Evolutionary conservation across 768 basidiomycete genomes (phyloP), one percentile per base, ranked within the genome.

Genomic region (Vararia minispora): DNA sequence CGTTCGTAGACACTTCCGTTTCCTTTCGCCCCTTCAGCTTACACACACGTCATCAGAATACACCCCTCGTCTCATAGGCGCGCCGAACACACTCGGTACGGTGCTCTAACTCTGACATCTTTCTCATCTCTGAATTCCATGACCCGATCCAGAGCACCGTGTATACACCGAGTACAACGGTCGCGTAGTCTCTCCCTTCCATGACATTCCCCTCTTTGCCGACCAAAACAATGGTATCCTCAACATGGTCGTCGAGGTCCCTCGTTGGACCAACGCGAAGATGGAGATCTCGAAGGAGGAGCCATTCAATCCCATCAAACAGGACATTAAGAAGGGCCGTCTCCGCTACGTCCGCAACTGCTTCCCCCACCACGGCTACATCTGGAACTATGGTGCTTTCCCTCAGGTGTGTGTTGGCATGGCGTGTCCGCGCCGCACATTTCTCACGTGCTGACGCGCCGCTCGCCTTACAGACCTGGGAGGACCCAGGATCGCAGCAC

Each of bases 341-440:
- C 67, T 98, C 61, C 86, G 95, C 53, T 98, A 72, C 63, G 95
- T 99, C 51, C 83, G 95, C 66, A 98, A 98, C 74, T 98, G 95
- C 65, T 99, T 99, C 85, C 95, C 95, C 51, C 95, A 99, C 71
- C 92, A 98, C 59, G 94, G 95, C 26, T 92, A 97, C 72, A 91
- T 99, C 71, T 99, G 95, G 95, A 99, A 99, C 74, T 99, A 99
- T 57, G 94, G 94, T 54, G 91, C 92, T 43, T 95, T 99, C 78
- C 94, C 94, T 45, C 90, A 94, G 76, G 90, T 82, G 40, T 33
- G 76, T 55, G 8, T 28, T 4, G 10, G n/a, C 18, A 12, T 23
- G 7, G 20, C 11, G 10, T 27, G 4, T 39, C 37, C 21, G 8
- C 27, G 13, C 6, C n/a, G 11, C 27, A 13, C 21, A 22, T 25